Conservation (phyloP, 83 land plant genomes). For the Picea mariana region DNA sequence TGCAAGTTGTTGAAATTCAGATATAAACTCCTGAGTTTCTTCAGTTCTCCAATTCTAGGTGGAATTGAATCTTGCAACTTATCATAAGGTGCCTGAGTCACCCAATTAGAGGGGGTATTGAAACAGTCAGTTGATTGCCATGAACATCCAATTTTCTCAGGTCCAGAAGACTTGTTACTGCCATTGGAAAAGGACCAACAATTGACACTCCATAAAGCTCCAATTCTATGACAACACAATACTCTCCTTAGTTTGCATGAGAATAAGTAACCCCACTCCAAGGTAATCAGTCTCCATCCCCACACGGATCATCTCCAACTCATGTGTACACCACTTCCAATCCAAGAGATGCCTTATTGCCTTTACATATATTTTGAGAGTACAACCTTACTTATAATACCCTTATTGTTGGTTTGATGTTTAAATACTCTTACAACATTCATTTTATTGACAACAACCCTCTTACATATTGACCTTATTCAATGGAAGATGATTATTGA, state of each 20-base stretch:
- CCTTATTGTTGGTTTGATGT: no score
- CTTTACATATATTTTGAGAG: no score
- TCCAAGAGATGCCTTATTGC: constrained; percentile 23
- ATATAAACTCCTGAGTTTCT: constrained; percentile 72
- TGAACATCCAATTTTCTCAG: constrained; percentile 86
- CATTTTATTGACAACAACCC: no score
- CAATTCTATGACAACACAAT: neutral
- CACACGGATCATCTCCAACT: constrained; percentile 47
- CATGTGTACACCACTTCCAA: constrained; percentile 44
- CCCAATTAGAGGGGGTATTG: constrained; percentile 92
- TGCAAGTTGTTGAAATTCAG: constrained; percentile 89
- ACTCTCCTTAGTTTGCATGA: neutral
- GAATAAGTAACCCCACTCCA: neutral
- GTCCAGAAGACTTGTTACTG: constrained; percentile 89
- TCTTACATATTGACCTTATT: no score
- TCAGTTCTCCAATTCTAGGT: constrained; percentile 83
- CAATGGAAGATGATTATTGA: no score
- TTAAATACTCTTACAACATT: no score
- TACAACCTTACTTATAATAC: no score
- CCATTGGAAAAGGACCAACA: constrained; percentile 85
- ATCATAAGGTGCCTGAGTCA: constrained; percentile 61
- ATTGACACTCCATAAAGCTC: constrained; percentile 90
- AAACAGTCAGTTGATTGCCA: constrained; percentile 86
- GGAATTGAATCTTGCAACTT: constrained; percentile 90
- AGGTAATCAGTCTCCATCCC: constrained; percentile 13